Base-by-base conservation (phyloP, 192 early-diverging fungal genomes). In the Gonapodya prolifera region DNA sequence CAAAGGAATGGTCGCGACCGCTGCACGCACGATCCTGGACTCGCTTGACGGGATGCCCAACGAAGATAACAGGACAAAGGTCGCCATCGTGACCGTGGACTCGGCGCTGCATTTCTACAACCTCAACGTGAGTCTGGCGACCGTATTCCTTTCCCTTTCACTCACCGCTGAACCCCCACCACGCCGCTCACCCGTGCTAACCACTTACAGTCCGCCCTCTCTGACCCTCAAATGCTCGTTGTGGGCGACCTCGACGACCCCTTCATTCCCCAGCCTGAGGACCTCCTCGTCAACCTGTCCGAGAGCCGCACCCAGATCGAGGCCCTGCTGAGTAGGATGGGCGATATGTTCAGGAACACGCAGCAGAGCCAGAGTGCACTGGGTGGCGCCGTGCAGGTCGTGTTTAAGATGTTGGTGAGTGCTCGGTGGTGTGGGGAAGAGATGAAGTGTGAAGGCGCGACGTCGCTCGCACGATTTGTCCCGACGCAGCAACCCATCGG, bases 211-310 rank as follows among this genome's bases (percentile, higher is more conserved):
- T 69, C 84, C 13, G 76, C 75, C 16, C 35, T 89, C 33, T 78
- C 90, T 17, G 96, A 97, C 80, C 96, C 97, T 29, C 95, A 97
- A 82, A 95, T 98, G 93, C 83, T 98, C 30, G 92, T 96, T 29
- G 93, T 98, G 0, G 86, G 92, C 1, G 97, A 98, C 81, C 78
- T 95, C 16, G 96, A 98, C 29, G 96, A 97, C 30, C 85, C 92
- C 0, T 97, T 91, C 76, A 78, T 98, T 77, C 97, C 97, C 2
- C 86, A 91, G 75, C 97, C 97, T 0, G 86, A 91, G 70, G 94
- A 97, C 80, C 85, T 98, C 35, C 88, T 98, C 16, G 94, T 95
- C 8, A 92, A 94, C 69, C 83, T 98, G 81, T 89, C 83, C 69
- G 97, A 98, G 80, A 91, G 91, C n/a, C 89, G 91, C 32, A 34